These are phyloP conservation scores for Kluyveromyces dobzhanskii DNA, from an alignment of 805 yeast species.

Conservation along the genomic window DNA sequence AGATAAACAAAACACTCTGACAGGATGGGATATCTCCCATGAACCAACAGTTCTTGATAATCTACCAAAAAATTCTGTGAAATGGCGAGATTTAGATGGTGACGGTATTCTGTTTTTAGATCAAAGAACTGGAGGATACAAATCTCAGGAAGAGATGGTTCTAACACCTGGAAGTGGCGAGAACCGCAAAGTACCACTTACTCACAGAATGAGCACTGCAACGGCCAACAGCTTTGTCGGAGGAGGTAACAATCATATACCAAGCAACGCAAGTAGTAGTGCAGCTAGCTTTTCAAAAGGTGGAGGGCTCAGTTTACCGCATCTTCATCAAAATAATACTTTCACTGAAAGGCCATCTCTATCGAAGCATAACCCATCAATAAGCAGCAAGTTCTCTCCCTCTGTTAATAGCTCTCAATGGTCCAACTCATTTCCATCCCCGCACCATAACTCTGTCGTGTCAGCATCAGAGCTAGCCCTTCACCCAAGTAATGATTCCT, in stretches of 20 bases:
- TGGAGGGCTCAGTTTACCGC: background rate
- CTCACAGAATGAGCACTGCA: slow-evolving; percentile 6
- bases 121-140: slow-evolving; percentile 23
- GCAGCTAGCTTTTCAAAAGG: background rate
- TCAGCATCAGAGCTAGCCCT: slow-evolving; percentile 5
- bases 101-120: slow-evolving; percentile 25
- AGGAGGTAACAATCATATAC: background rate
- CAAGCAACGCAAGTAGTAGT: background rate
- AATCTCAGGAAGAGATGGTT: slow-evolving; percentile 3
- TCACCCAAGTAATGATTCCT: slow-evolving; percentile 6
- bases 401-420: slow-evolving; percentile 7
- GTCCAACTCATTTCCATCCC: slow-evolving; percentile 4
- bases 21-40: slow-evolving; percentile 26
- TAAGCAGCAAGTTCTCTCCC: slow-evolving; percentile 14
- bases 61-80: slow-evolving; percentile 18
- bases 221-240: slow-evolving; percentile 4
- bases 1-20: slow-evolving; percentile 25
- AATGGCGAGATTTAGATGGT: slow-evolving; percentile 33
- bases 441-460: slow-evolving; percentile 8
- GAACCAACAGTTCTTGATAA: slow-evolving; percentile 28
- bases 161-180: slow-evolving; percentile 2
- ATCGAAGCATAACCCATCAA: slow-evolving; percentile 10
- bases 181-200: background rate
- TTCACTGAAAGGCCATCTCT: slow-evolving; percentile 12
- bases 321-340: slow-evolving; percentile 2